Base-by-base conservation (phyloP, 257 asterid species). In the Paulownia fortunei region DNA sequence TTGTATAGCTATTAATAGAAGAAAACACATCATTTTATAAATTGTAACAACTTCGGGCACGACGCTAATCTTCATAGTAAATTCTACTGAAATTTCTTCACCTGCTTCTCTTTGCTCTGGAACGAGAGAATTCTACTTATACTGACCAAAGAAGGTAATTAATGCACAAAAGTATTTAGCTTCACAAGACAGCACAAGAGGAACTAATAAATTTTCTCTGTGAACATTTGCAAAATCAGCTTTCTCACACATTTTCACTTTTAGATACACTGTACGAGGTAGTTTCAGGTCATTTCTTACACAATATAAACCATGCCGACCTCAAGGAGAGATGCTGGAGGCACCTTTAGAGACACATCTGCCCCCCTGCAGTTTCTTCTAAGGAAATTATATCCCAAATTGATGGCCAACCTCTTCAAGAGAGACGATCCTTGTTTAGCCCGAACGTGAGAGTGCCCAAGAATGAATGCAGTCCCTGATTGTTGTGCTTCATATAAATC, bases 241-340 rank as follows among this genome's bases (percentile, higher is more conserved):
- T 37, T 71, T 49, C 66, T 24, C 30, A 59, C 49, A 74, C 81
- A 71, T 65, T 64, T 64, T 30, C 62, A 66, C 60, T 39, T 30
- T 56, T 65, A 67, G 8, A 77, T 13, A 44, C 70, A 55, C 47
- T 75, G 24, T 23, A 60, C 49, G 13, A 42, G 13, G 56, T 27
- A 10, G 10, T 3, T 18, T 13, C 36, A 27, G 2, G 8, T 46
- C 13, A n/a, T 19, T 65, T 34, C 74, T 83, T 46, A 94, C 47
- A 94, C 98, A 72, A 94, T 76, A 70, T 94, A 94, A 76, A 92
- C 92, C 99, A 94, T 94, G 27, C 99, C 98, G 73, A 94, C 99
- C 85, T 94, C 97, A 72, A 94, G 89, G 6, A 94, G 96, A 8
- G 99, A 94, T 2, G 98, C 99, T 19, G 99, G 98, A 44, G 99